phyloP scores from a whole-genome alignment of 2,329 filamentous ascomycete species.

The Penicillium sp. region DNA sequence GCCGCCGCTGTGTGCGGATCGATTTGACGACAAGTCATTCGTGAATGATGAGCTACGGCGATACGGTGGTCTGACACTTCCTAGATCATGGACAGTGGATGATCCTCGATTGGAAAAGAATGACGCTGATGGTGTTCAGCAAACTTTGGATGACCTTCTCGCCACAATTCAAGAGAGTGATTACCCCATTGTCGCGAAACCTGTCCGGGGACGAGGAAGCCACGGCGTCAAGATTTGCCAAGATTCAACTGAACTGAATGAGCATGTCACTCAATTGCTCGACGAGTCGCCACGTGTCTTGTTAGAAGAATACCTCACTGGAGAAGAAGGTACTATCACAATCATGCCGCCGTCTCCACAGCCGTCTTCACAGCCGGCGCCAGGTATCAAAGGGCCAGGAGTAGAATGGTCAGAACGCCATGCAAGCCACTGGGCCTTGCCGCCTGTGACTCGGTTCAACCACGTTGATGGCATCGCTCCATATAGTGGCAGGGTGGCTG shows the following conservation, averaged over 20 bases:
- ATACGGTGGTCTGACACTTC: conserved; percentile 41
- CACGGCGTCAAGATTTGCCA: conserved; percentile 51
- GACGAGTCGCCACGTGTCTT: conserved; percentile 41
- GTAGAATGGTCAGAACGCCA: neutral
- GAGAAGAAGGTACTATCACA: conserved; percentile 52
- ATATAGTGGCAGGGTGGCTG: conserved; percentile 50
- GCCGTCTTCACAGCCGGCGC: neutral
- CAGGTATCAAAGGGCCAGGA: too few species aligned
- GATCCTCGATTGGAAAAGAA: conserved; percentile 11
- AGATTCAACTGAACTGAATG: conserved; percentile 26
- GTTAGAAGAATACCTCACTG: conserved; percentile 49
- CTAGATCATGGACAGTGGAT: conserved; percentile 35
- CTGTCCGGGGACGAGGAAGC: conserved; percentile 50
- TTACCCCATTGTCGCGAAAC: conserved; percentile 50
- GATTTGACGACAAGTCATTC: conserved; percentile 52
- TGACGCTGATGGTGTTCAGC: neutral
- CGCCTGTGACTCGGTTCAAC: conserved; percentile 49
- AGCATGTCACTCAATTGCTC: conserved; percentile 38
- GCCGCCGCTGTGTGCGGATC: conserved; percentile 47
- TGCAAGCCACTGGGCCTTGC: conserved; percentile 45
- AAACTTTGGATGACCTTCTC: conserved; percentile 1
- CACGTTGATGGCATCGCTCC: conserved; percentile 49
- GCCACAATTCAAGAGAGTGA: conserved; percentile 12
- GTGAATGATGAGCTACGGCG: conserved; percentile 46
- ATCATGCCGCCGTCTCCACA: conserved; percentile 48